Evolutionary conservation across 495 filamentous ascomycete genomes (phyloP).

Genomic region (Poronia punctata): DNA sequence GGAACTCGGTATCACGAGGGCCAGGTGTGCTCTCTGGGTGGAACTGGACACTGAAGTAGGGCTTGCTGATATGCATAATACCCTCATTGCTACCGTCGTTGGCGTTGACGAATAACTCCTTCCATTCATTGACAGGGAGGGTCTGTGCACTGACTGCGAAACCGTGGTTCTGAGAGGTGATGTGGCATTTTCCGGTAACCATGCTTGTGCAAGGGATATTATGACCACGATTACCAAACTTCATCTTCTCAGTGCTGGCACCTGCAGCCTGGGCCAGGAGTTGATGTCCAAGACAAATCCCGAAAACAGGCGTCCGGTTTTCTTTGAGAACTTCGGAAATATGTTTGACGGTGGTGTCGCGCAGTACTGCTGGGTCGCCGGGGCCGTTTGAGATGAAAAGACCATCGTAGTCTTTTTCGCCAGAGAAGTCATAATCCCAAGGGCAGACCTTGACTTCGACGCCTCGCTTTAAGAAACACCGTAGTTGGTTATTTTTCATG

Average conservation of each 20-base stretch:
- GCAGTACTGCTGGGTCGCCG: slow-evolving; percentile 83
- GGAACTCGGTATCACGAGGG: slow-evolving; percentile 90
- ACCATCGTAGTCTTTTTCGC: slow-evolving; percentile 77
- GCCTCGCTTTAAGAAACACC: slow-evolving; percentile 85
- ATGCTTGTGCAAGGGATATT: slow-evolving; percentile 97
- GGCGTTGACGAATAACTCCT: slow-evolving; percentile 92
- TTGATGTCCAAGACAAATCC: slow-evolving; percentile 95
- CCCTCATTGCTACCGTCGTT: slow-evolving; percentile 98
- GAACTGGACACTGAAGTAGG: slow-evolving; percentile 98
- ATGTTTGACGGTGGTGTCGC: slow-evolving; percentile 60
- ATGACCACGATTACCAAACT: slow-evolving; percentile 97
- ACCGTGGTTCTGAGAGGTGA: slow-evolving; percentile 97
- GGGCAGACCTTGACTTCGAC: slow-evolving; percentile 92
- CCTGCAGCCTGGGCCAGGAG: slow-evolving; percentile 86
- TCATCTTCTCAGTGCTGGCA: slow-evolving; percentile 87
- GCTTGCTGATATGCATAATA: slow-evolving; percentile 75
- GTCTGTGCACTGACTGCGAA: slow-evolving; percentile 79
- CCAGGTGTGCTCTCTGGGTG: slow-evolving; percentile 95
- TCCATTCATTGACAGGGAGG: slow-evolving; percentile 66
- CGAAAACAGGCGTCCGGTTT: slow-evolving; percentile 81
- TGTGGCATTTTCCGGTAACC: slow-evolving; percentile 91
- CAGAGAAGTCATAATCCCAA: slow-evolving; percentile 87
- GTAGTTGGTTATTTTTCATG: slow-evolving; percentile 93
- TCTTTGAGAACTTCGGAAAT: slow-evolving; percentile 64
- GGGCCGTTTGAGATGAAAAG: slow-evolving; percentile 97